Base-by-base conservation (phyloP, 305 asterid species). In the Fraxinus angustifolia region DNA sequence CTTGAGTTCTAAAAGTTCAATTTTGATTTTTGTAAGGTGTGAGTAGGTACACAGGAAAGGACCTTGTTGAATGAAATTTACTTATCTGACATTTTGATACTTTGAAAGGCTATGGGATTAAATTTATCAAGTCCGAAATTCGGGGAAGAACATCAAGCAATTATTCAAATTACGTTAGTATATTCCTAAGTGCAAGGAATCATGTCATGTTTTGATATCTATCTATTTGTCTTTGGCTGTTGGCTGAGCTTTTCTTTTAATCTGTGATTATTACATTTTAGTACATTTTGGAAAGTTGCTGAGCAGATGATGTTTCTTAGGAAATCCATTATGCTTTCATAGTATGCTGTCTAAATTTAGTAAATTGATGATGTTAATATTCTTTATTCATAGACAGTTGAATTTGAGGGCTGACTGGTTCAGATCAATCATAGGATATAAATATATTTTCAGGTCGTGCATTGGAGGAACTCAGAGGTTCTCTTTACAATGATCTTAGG, bases 401-500 rank as follows among this genome's bases (percentile, higher is more conserved):
- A 26, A 75, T 75, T 17, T 35, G 74, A 45, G 48, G 48, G 65
- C 65, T 53, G 65, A 53, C 65, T 53, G 65, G 65, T 53, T 40
- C 17, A 3, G 12, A 48, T 62, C 23, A 6, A 35, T 8, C 34
- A 62, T 62, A 62, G 72, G 72, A 62, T 23, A 62, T 23, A 10
- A 23, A 62, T 62, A 21, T 62, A 26, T 62, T 67, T 67, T 30
- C 86, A 94, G 97, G 93, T 21, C 91, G 95, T 48, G 91, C 95
- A 11, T 60, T 94, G 93, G 98, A 94, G 87, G 98, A 92, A 78
- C 89, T 94, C 83, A 83, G 97, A 88, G 86, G 95, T 76, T 84
- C 95, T n/a, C 87, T 92, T 14, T 91, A 88, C 60, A 92, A 90
- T 26, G 97, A 94, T 87, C 89, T 94, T 60, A 90, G 96, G 77